These are phyloP conservation scores for Hypocreales sp. DNA, from an alignment of 2,329 filamentous ascomycete species.

Conservation along the genomic window DNA sequence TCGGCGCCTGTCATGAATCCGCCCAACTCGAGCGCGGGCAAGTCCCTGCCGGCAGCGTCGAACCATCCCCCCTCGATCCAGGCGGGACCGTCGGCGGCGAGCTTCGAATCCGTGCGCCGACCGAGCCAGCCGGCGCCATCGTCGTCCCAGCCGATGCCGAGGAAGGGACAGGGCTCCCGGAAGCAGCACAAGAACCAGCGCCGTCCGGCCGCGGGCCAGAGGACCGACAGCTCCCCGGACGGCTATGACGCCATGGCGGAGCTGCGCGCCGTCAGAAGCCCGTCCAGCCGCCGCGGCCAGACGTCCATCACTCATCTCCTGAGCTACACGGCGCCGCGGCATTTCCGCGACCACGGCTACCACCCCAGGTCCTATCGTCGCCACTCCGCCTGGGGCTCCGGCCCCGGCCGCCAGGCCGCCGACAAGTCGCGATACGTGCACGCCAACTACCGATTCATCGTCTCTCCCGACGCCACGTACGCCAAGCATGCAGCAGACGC, in stretches of 20 bases:
- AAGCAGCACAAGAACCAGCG: slow-evolving; percentile 76
- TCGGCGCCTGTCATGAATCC: slow-evolving; percentile 16
- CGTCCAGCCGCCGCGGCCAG: slow-evolving; percentile 67
- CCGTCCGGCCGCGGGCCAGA: slow-evolving; percentile 38
- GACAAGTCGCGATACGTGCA: slow-evolving; percentile 89
- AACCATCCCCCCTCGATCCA: slow-evolving; percentile 24
- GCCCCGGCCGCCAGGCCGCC: slow-evolving; percentile 75
- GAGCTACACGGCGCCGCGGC: slow-evolving; percentile 72
- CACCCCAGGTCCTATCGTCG: slow-evolving; percentile 45
- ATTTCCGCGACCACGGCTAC: slow-evolving; percentile 41
- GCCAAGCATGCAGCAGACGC: slow-evolving; percentile 68
- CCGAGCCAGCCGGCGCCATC: slow-evolving; percentile 20
- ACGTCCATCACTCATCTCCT: slow-evolving; percentile 95
- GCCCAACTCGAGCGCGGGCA: slow-evolving; percentile 23
- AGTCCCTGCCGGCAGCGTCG: slow-evolving; percentile 31
- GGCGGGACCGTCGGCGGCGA: slow-evolving; percentile 25
- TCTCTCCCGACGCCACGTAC: slow-evolving; percentile 70
- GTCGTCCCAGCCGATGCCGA: slow-evolving; percentile 29
- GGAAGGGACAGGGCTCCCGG: slow-evolving; percentile 61
- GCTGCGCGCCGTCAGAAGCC: slow-evolving; percentile 42
- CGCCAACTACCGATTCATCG: slow-evolving; percentile 94
- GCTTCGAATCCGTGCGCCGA: slow-evolving; percentile 35
- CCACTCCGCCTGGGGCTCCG: slow-evolving; percentile 68
- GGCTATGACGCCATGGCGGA: slow-evolving; percentile 85
- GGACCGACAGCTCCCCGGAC: slow-evolving; percentile 28